These are phyloP conservation scores for Albizia julibrissin DNA, from an alignment of 306 rosid genomes.

Conservation along the genomic window DNA sequence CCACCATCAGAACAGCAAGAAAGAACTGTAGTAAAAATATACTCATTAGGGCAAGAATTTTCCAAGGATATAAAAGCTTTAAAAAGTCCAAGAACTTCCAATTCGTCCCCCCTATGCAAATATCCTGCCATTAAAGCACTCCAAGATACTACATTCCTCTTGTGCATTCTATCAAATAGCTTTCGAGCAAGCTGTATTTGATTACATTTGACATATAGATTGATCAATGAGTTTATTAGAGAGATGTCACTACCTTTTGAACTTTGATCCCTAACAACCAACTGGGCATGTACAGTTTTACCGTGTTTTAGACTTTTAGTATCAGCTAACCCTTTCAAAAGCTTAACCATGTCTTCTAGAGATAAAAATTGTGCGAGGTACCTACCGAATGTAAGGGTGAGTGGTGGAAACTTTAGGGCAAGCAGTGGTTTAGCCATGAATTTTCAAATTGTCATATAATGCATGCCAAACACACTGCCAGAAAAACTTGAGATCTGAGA, in stretches of 20 bases:
- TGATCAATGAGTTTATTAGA: constrained; percentile 51
- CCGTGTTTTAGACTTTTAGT: constrained; percentile 43
- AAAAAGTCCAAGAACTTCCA: not conserved
- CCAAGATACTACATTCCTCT: constrained; percentile 61
- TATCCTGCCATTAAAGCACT: constrained; percentile 62
- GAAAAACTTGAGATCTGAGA: not conserved
- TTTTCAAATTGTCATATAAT: not conserved
- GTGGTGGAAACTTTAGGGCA: not conserved
- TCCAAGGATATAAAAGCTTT: not conserved
- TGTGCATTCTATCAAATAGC: constrained; percentile 54
- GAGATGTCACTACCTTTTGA: constrained; percentile 23
- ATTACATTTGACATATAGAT: constrained; percentile 48
- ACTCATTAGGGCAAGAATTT: not conserved
- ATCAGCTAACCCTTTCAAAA: constrained; percentile 53
- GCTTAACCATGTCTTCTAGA: constrained; percentile 42
- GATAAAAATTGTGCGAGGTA: not conserved
- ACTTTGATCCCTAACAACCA: constrained; percentile 35
- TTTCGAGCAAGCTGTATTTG: constrained; percentile 42
- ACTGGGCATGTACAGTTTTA: constrained; percentile 58
- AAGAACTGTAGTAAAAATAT: not conserved
- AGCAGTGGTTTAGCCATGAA: constrained; percentile 8
- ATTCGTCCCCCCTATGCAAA: constrained; percentile 44
- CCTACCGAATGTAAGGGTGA: not conserved
- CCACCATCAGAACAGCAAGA: not conserved
- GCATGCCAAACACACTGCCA: not conserved